Conservation (phyloP, 805 yeast genomes). For the Kodamaea neixiangensis region DNA sequence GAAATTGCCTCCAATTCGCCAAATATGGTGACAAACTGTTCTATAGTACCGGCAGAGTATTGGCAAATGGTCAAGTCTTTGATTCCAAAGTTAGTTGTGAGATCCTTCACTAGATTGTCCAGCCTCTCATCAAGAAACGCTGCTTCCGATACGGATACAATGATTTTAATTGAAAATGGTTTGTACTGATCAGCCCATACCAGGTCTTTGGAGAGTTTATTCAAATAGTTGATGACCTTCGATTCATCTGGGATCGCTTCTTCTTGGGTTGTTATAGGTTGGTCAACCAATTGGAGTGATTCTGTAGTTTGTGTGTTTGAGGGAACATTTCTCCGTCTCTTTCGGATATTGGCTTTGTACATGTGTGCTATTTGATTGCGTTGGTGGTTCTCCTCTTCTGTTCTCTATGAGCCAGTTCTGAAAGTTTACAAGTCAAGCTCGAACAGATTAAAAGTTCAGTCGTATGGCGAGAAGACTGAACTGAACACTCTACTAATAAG, state of each 20-base stretch:
- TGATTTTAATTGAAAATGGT: conserved; percentile 17
- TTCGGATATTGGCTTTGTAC: conserved; percentile 7
- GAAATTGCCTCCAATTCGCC: conserved; percentile 27
- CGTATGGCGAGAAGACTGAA: too few species aligned
- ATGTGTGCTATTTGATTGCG: neutral
- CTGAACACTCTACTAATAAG: too few species aligned
- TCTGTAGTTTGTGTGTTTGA: neutral
- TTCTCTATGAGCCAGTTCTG: neutral
- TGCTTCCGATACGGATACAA: conserved; percentile 29
- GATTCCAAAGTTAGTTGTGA: conserved; percentile 24
- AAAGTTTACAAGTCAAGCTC: too few species aligned
- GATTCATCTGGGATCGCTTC: conserved; percentile 24
- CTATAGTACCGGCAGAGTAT: conserved; percentile 27
- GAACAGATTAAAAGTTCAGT: too few species aligned
- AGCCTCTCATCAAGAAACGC: conserved; percentile 20
- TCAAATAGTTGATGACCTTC: conserved; percentile 27
- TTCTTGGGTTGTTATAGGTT: neutral
- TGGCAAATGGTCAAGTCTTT: conserved; percentile 24
- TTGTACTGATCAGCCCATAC: conserved; percentile 4
- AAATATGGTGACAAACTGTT: conserved; percentile 30
- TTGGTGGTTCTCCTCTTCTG: neutral
- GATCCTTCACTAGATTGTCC: conserved; percentile 10
- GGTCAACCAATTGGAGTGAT: conserved; percentile 10
- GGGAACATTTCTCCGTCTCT: conserved; percentile 4
- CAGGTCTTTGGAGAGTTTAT: conserved; percentile 14